These are phyloP conservation scores for Trichoderma sp. DNA, from an alignment of 2,329 filamentous ascomycete species.

Conservation along the genomic window DNA sequence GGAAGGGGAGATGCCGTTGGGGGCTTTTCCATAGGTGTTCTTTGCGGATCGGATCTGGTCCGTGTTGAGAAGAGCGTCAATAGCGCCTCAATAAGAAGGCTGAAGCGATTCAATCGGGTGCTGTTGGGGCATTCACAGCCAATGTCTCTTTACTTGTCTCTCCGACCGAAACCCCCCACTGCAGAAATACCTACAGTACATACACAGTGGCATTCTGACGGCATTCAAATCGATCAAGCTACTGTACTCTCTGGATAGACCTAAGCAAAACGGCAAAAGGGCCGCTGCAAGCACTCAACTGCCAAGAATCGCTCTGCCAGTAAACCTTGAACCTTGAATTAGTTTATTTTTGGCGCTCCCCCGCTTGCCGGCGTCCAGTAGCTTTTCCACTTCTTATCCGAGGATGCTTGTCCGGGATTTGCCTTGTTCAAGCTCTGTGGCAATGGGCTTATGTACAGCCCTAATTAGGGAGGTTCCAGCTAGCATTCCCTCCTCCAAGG, in stretches of 20 bases:
- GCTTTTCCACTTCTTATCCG: background rate
- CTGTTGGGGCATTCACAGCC: background rate
- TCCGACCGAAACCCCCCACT: background rate
- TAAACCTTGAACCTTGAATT: conserved; percentile 1
- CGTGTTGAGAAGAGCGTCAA: background rate
- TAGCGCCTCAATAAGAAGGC: background rate
- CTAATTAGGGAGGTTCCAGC: conserved; percentile 12
- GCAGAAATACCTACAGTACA: background rate
- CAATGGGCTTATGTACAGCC: background rate
- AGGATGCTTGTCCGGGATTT: background rate
- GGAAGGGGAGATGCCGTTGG: background rate
- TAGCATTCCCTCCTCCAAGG: background rate
- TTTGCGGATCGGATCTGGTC: background rate
- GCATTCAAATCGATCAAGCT: background rate
- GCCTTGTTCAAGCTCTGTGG: background rate
- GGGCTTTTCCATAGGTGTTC: background rate
- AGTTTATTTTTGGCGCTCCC: conserved; percentile 3
- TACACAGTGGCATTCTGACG: background rate
- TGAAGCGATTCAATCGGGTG: background rate
- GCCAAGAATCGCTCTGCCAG: conserved; percentile 6
- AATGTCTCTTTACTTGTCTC: background rate
- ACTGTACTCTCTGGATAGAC: too few species aligned
- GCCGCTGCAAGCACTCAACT: background rate
- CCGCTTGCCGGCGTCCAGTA: background rate
- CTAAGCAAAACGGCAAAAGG: background rate